Evolutionary conservation across 306 rosid species (phyloP), one percentile per base, ranked within the genome.

Genomic region (Sicyos baderoa): DNA sequence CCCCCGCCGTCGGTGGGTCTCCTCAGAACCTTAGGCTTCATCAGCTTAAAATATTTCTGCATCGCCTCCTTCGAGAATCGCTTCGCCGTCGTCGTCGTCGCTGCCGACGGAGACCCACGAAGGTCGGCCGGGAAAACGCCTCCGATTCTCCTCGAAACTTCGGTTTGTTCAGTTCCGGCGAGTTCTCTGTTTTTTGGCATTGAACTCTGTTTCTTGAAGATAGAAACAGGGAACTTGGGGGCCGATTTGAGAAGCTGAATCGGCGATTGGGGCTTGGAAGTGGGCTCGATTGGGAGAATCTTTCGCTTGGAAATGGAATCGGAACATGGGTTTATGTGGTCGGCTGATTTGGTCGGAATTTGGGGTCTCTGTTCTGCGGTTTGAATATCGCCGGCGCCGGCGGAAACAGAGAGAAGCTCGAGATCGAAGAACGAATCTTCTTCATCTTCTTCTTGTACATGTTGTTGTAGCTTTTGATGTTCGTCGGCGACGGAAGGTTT

Each of bases 171-270:
- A 40, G 45, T 9, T 40, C 63, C 67, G 5, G 40, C 52, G 5
- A 27, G 52, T 55, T 45, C 64, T 45, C 73, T 40, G 68, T 55
- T 78, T 61, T 73, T 47, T n/a, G 60, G 17, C n/a, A 40, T 21
- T 69, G 76, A 54, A 58, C 70, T 84, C 21, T 85, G 79, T 77
- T 82, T 92, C 74, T 80, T 79, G 76, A 85, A 86, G 71, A 72
- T 79, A 76, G 80, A 82, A 49, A 75, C 85, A 60, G 90, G 77
- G 74, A 92, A 83, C 45, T 82, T 92, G 0, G 93, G 98, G 1
- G 95, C 86, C 13, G 98, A 87, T 85, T 81, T 92, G 17, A 92
- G 93, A 17, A 87, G 80, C n/a, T 96, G 77, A 49, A 90, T 93
- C 18, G 99, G 91, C 7, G 94, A 93, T 27, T 93, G 99, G 21